These are phyloP conservation scores for Phytophthora quininea DNA, from an alignment of 352 stramenopile species.

Conservation along the genomic window DNA sequence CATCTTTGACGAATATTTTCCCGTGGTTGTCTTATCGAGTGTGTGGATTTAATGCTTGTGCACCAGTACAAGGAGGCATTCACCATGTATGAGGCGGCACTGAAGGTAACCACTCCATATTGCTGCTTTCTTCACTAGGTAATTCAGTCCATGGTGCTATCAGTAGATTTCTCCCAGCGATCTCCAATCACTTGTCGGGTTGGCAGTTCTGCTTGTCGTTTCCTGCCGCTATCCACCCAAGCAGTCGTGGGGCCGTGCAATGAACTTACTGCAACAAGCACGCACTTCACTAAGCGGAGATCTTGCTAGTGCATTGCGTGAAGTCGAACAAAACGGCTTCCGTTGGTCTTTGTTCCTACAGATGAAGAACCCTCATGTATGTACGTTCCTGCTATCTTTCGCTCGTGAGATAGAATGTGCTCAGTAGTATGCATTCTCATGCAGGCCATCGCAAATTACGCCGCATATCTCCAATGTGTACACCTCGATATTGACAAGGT, in stretches of 20 bases:
- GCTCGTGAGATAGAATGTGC: too few species aligned
- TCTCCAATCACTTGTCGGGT: conserved; percentile 43
- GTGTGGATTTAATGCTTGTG: background rate
- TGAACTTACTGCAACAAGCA: conserved; percentile 43
- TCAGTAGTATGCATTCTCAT: background rate
- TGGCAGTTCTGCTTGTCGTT: conserved; percentile 59
- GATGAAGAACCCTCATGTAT: conserved; percentile 44
- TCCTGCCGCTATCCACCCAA: conserved; percentile 67
- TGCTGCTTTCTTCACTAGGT: background rate
- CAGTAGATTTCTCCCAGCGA: conserved; percentile 28
- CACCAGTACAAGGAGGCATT: conserved; percentile 59
- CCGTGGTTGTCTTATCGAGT: background rate
- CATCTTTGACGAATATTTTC: background rate
- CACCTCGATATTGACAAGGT: conserved; percentile 66
- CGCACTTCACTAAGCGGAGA: conserved; percentile 5
- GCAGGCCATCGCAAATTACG: conserved; percentile 69
- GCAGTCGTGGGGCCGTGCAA: conserved; percentile 54
- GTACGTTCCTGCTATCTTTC: conserved; percentile 25
- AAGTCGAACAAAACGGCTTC: conserved; percentile 64
- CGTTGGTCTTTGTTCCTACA: conserved; percentile 69
- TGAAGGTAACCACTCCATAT: conserved; percentile 42
- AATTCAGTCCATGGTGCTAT: background rate
- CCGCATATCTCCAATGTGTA: conserved; percentile 64
- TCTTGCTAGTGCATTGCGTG: conserved; percentile 23
- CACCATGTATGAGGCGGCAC: conserved; percentile 51